phyloP scores from a whole-genome alignment of 2,329 filamentous ascomycete genomes.

The Paracoccidioides lutzii region DNA sequence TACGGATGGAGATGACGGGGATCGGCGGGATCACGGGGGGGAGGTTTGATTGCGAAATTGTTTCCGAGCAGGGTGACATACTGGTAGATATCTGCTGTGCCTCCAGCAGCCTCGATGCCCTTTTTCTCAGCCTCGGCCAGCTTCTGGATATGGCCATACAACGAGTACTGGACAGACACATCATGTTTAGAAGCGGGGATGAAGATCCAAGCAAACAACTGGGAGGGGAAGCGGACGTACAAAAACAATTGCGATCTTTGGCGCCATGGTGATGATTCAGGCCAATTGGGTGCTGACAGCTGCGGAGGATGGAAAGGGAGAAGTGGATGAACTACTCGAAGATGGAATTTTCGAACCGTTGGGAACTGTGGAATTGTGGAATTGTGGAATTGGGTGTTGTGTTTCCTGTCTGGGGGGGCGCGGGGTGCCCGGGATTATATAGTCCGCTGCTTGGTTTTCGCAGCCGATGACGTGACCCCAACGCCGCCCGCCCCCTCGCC shows the following conservation, averaged over 20 bases:
- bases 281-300: neutral
- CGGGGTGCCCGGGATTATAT: no score
- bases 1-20: neutral
- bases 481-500: no score
- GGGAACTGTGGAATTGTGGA: no score
- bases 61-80: slow-evolving; percentile 27
- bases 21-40: neutral
- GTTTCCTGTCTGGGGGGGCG: no score
- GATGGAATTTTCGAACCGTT: no score
- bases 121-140: slow-evolving; percentile 82
- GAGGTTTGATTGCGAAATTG: neutral
- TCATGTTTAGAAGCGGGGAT: slow-evolving; percentile 7
- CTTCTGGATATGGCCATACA: slow-evolving; percentile 80
- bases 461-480: no score
- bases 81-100: slow-evolving; percentile 71
- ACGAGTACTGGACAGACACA: slow-evolving; percentile 56
- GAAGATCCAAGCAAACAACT: neutral
- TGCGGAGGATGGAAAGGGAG: no score
- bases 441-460: no score
- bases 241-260: slow-evolving; percentile 83
- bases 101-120: slow-evolving; percentile 79
- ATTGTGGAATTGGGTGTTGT: no score
- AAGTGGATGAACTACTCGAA: no score
- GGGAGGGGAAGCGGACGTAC: slow-evolving; percentile 39
- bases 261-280: slow-evolving; percentile 50